Evolutionary conservation across 306 rosid genomes (phyloP), one percentile per base, ranked within the genome.

Genomic region (barrel medic (Medicago truncatula)): DNA sequence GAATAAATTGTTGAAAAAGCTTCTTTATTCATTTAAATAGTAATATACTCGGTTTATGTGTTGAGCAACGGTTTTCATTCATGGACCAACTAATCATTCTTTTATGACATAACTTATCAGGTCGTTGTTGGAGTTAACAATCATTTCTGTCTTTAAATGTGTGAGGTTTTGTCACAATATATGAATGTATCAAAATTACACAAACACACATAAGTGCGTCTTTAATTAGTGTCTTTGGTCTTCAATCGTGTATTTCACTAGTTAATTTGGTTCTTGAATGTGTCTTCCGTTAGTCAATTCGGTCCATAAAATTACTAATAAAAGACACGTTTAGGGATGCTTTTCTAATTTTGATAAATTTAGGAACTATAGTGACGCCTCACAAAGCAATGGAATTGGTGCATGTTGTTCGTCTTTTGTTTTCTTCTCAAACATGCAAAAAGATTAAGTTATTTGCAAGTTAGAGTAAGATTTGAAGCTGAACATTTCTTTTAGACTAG

Each of bases 381-480:
- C 34, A 0, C 21, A 52, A 14, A 18, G 25, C 53, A 41, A 56
- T 38, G 43, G 47, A 39, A 15, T 46, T 54, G 17, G 66, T 41
- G 10, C 65, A 61, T 76, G 56, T 6, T 34, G 13, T 39, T 8
- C 25, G 52, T 64, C 12, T 50, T 65, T 67, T 11, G 8, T 17
- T 61, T 78, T 41, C 41, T 73, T 74, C 74, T 68, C 31, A 52
- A 38, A 60, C 43, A 14, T 58, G 52, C 40, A 49, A 72, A 70
- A 69, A 3, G 39, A 23, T 15, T 41, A 43, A 53, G 34, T 54
- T 54, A 21, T 56, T 52, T 9, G 81, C 18, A 57, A 16, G 61
- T 67, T 67, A 56, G 54, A 74, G 18, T 54, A 21, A 61, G 57
- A 41, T 21, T 74, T 78, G 81, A 63, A 69, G 59, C 28, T 52